Conservation (phyloP, 2,329 filamentous ascomycete genomes). For the Ramichloridium luteum region DNA sequence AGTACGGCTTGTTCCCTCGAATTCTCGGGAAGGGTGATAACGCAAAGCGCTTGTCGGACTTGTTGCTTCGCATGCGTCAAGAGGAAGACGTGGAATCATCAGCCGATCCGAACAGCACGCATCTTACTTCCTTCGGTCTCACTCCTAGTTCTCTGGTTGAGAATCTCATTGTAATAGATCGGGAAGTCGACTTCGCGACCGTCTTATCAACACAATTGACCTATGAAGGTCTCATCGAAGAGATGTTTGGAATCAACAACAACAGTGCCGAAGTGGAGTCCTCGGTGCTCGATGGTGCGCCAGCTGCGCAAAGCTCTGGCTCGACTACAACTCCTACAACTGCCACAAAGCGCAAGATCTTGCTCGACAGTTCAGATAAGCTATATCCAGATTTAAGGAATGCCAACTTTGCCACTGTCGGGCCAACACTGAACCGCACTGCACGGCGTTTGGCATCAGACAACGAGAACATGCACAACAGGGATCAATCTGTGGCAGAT, state of each 20-base stretch:
- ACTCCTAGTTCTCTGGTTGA: constrained; percentile 81
- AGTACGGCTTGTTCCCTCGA: constrained; percentile 83
- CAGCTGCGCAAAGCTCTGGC: constrained; percentile 30
- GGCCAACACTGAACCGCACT: constrained; percentile 76
- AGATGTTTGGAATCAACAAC: constrained; percentile 80
- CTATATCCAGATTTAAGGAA: constrained; percentile 80
- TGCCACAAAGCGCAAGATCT: constrained; percentile 68
- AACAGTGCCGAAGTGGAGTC: constrained; percentile 90
- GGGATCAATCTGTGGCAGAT: constrained; percentile 77
- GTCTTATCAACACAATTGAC: constrained; percentile 87
- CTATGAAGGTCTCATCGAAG: constrained; percentile 91
- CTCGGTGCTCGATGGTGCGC: constrained; percentile 65
- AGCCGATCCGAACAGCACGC: constrained; percentile 30
- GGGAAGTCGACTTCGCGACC: constrained; percentile 88
- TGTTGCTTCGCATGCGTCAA: constrained; percentile 81
- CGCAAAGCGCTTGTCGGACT: constrained; percentile 74
- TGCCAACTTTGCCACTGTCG: constrained; percentile 90
- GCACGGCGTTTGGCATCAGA: constrained; percentile 76
- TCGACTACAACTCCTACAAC: constrained; percentile 37
- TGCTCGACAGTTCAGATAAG: constrained; percentile 78
- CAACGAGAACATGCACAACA: constrained; percentile 70
- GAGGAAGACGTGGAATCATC: constrained; percentile 55
- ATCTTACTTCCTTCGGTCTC: constrained; percentile 48
- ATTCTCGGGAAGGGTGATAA: constrained; percentile 95
- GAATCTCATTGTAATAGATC: constrained; percentile 86